Evolutionary conservation across 345 rosid species (phyloP), one percentile per base, ranked within the genome.

Genomic region (Corchorus olitorius): DNA sequence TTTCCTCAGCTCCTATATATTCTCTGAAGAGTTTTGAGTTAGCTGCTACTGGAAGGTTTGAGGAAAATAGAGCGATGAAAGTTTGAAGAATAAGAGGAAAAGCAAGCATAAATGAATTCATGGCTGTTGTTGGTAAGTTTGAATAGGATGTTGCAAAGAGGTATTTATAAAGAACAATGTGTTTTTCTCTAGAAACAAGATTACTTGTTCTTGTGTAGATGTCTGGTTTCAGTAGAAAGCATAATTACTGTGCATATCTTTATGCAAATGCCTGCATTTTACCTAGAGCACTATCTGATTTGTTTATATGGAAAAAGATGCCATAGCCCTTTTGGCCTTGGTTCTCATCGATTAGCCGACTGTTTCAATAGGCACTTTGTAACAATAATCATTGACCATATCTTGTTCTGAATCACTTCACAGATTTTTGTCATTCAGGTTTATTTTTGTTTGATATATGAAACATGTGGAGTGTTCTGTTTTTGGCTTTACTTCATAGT

Each of bases 1-100:
- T 85, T 16, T 16, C 80, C 46, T 87, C 91, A 22, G 89, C 93
- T 87, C 93, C 89, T 11, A 89, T 82, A 68, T 89, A 86, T 72
- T 87, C 87, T 74, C 91, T 81, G 65, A 89, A 87, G 64, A 89
- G 89, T 77, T 81, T 87, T 2, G 86, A 81, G 74, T 86, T 88
- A 69, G 70, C 75, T 3, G 78, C 74, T 45, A 78, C 73, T 73
- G 83, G 81, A 66, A 37, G 80, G 81, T 45, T 59, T 69, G 78
- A n/a, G 66, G 78, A 72, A 80, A 77, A 50, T 5, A 67, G 15
- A 34, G 54, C 19, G 43, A 76, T 20, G n/a, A 82, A 39, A 75
- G 69, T 16, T 14, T 75, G 76, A 35, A 84, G 58, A 34, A 68
- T 6, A 39, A 80, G 75, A 61, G 53, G 59, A 54, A 75, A 13